Evolutionary conservation across 2,329 filamentous ascomycete species (phyloP).

Genomic region (Ceratocystis variospora): DNA sequence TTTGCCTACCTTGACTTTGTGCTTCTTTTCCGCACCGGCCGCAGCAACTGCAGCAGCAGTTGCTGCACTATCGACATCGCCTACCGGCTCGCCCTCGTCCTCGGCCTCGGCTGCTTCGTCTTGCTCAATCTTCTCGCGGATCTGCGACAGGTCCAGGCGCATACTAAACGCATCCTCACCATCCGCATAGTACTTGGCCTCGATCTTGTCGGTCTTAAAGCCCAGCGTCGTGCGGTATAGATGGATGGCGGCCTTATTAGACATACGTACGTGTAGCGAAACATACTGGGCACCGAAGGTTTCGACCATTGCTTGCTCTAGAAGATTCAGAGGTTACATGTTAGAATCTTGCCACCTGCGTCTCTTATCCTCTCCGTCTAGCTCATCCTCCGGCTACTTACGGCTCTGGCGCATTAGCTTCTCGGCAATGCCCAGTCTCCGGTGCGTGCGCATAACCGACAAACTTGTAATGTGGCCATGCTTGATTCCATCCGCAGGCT

Average conservation of each 20-base stretch:
- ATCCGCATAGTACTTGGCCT: conserved; percentile 89
- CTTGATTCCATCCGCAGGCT: conserved; percentile 75
- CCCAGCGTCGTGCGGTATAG: conserved; percentile 87
- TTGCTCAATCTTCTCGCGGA: conserved; percentile 37
- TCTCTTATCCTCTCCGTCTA: not conserved
- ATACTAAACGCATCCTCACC: conserved; percentile 93
- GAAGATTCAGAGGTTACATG: too few relatives aligned
- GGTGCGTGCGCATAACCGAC: conserved; percentile 91
- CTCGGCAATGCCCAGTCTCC: conserved; percentile 82
- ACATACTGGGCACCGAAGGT: conserved; percentile 86
- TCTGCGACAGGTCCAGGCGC: conserved; percentile 64
- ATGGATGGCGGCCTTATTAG: conserved; percentile 79
- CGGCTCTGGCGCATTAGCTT: conserved; percentile 94
- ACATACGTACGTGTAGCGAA: conserved; percentile 86
- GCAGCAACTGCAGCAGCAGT: conserved; percentile 21
- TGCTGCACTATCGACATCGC: conserved; percentile 45
- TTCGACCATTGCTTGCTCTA: conserved; percentile 93
- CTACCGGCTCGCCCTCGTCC: conserved; percentile 59
- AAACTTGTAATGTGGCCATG: conserved; percentile 95
- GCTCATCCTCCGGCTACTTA: conserved; percentile 34
- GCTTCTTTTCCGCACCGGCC: conserved; percentile 44
- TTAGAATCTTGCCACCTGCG: not conserved
- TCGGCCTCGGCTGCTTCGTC: conserved; percentile 30
- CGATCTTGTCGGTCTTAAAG: conserved; percentile 76
- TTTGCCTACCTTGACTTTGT: conserved; percentile 75